phyloP scores from a whole-genome alignment of 805 yeast genomes.

The Ogataea pilisensis region DNA sequence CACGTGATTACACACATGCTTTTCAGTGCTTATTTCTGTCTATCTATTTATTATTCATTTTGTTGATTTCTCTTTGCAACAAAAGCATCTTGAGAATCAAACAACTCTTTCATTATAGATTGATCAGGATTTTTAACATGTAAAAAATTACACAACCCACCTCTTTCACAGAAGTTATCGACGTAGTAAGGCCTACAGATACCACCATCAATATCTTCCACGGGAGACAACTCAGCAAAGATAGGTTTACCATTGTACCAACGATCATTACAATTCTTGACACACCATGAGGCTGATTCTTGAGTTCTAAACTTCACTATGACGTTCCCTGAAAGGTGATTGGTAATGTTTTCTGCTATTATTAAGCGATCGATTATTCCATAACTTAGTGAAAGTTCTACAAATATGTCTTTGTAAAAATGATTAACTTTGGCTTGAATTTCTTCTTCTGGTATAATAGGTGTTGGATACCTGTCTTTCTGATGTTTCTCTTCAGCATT shows the following conservation, averaged over 20 bases:
- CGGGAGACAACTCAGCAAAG: conserved; percentile 76
- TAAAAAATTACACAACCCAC: conserved; percentile 82
- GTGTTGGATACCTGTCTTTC: no score
- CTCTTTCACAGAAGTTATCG: conserved; percentile 65
- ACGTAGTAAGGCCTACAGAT: conserved; percentile 62
- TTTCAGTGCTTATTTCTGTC: no score
- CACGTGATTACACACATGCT: no score
- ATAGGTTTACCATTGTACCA: conserved; percentile 84
- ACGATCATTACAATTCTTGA: conserved; percentile 60
- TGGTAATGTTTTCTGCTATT: conserved; percentile 79
- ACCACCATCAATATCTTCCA: conserved; percentile 63
- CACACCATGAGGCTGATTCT: conserved; percentile 57
- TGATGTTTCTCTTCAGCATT: not conserved
- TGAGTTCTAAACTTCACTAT: conserved; percentile 58
- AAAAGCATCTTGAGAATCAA: conserved; percentile 4
- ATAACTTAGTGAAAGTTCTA: conserved; percentile 45
- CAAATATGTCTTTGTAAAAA: conserved; percentile 68
- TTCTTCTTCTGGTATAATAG: conserved; percentile 23
- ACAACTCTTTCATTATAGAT: conserved; percentile 15
- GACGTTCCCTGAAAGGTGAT: conserved; percentile 83
- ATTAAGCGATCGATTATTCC: conserved; percentile 58
- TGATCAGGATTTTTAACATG: conserved; percentile 61
- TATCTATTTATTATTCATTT: no score
- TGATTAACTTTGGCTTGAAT: conserved; percentile 50
- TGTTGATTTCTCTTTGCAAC: not conserved